These are phyloP conservation scores for Leccinum huronense DNA, from an alignment of 1,284 basidiomycete genomes.

Conservation along the genomic window DNA sequence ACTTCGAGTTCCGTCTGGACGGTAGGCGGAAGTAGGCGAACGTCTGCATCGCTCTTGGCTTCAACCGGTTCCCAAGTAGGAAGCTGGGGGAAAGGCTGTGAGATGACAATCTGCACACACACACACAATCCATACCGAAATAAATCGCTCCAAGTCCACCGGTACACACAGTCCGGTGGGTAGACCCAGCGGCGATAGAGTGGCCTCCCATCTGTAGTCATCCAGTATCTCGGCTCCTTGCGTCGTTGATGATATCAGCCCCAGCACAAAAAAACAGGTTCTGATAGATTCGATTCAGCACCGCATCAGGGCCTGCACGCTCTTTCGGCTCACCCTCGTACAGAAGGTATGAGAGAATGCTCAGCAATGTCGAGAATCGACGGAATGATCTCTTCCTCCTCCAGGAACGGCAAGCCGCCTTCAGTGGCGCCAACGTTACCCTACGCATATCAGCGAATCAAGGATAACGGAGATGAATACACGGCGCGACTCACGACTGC, in stretches of 20 bases:
- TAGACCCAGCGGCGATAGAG: slow-evolving; percentile 81
- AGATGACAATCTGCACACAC: neutral
- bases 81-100: slow-evolving; percentile 48
- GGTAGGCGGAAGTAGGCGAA: slow-evolving; percentile 61
- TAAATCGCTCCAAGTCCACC: slow-evolving; percentile 75
- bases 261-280: slow-evolving; percentile 95
- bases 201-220: slow-evolving; percentile 92
- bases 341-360: slow-evolving; percentile 83
- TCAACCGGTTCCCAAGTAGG: slow-evolving; percentile 68
- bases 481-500: slow-evolving; percentile 69
- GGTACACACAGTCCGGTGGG: slow-evolving; percentile 93
- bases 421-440: slow-evolving; percentile 92
- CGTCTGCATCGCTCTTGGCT: slow-evolving; percentile 44
- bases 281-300: slow-evolving; percentile 41
- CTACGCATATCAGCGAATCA: slow-evolving; percentile 41
- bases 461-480: neutral
- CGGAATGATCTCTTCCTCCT: slow-evolving; percentile 91
- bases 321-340: slow-evolving; percentile 76
- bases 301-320: neutral
- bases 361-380: slow-evolving; percentile 90
- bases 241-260: slow-evolving; percentile 72
- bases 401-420: slow-evolving; percentile 90
- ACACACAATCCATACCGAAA: slow-evolving; percentile 58
- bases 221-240: slow-evolving; percentile 82
- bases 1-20: slow-evolving; percentile 81